Evolutionary conservation across 2,329 filamentous ascomycete genomes (phyloP).

Genomic region (Nakataea oryzae): DNA sequence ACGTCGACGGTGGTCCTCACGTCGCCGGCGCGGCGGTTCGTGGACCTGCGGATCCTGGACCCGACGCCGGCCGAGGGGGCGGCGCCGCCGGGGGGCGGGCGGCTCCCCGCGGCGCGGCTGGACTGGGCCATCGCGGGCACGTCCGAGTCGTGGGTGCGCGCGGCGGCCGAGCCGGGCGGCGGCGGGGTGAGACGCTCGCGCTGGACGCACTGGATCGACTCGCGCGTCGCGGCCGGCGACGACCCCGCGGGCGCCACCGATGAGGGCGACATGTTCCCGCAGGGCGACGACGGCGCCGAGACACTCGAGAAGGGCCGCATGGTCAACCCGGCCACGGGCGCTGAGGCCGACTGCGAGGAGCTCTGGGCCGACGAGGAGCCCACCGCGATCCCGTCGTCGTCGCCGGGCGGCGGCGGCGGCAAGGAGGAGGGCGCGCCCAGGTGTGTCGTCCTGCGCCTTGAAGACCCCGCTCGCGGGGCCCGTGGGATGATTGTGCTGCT

Average conservation of each 20-base stretch:
- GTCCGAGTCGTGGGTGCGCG: constrained; percentile 25
- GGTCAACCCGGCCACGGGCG: constrained; percentile 44
- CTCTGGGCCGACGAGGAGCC: constrained; percentile 40
- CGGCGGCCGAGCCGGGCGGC: constrained; percentile 15
- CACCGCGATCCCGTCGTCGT: constrained; percentile 7
- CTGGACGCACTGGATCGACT: constrained; percentile 54
- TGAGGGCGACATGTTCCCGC: constrained; percentile 43
- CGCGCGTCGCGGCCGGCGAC: constrained; percentile 22
- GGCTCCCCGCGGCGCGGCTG: constrained; percentile 20
- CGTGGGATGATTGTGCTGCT: constrained; percentile 43
- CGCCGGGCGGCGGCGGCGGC: neutral
- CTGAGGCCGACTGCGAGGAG: constrained; percentile 51
- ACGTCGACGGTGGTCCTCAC: constrained; percentile 58
- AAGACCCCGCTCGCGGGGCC: constrained; percentile 18
- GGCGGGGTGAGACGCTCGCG: constrained; percentile 21
- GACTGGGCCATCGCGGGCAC: constrained; percentile 59
- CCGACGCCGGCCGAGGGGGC: neutral
- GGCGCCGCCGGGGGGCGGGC: constrained; percentile 3
- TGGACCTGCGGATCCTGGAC: constrained; percentile 47
- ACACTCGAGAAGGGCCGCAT: constrained; percentile 49
- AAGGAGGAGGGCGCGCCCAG: constrained; percentile 4
- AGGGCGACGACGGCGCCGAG: constrained; percentile 19
- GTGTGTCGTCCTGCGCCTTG: constrained; percentile 30
- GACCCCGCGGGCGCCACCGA: constrained; percentile 30
- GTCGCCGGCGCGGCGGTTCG: constrained; percentile 42